Evolutionary conservation across 1,139 yeast species (phyloP).

Genomic region (Citeromyces hawaiiensis): DNA sequence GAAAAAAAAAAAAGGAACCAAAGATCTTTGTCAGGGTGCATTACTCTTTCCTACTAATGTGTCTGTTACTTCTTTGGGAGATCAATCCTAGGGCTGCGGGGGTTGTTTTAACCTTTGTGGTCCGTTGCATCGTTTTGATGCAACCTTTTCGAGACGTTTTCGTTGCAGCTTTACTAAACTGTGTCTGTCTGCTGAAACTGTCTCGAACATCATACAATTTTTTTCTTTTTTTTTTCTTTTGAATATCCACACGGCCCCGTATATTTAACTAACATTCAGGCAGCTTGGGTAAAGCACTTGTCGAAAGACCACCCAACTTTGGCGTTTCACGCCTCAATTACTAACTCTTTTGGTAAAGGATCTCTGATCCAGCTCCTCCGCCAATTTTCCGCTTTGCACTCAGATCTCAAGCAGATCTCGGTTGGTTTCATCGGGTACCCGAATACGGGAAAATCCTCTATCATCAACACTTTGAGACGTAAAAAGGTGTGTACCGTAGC

Average conservation of each 20-base stretch:
- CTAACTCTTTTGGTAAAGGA: conserved; percentile 96
- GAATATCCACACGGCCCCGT: conserved; percentile 28
- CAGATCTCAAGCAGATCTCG: conserved; percentile 90
- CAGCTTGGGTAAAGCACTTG: conserved; percentile 96
- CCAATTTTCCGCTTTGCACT: conserved; percentile 82
- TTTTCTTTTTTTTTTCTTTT: conserved; percentile 6
- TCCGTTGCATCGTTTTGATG: conserved; percentile 44
- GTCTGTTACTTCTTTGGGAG: conserved; percentile 98
- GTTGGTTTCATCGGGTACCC: conserved; percentile 98
- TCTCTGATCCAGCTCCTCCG: conserved; percentile 85
- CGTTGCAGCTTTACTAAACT: conserved; percentile 72
- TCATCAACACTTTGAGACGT: conserved; percentile 82
- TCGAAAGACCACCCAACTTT: conserved; percentile 88
- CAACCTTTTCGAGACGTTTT: conserved; percentile 34
- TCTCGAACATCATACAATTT: conserved; percentile 3
- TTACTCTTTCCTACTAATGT: conserved; percentile 20
- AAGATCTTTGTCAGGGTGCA: neutral
- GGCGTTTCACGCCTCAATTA: conserved; percentile 96
- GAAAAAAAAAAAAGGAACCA: neutral
- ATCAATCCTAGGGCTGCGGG: no score
- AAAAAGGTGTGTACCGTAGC: conserved; percentile 97
- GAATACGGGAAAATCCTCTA: conserved; percentile 92
- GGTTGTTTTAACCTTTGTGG: conserved; percentile 12
- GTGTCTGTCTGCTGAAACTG: conserved; percentile 4
- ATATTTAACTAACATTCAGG: conserved; percentile 31